Evolutionary conservation across 441 rosid species (phyloP), one percentile per base, ranked within the genome.

Genomic region (California macrophylla): DNA sequence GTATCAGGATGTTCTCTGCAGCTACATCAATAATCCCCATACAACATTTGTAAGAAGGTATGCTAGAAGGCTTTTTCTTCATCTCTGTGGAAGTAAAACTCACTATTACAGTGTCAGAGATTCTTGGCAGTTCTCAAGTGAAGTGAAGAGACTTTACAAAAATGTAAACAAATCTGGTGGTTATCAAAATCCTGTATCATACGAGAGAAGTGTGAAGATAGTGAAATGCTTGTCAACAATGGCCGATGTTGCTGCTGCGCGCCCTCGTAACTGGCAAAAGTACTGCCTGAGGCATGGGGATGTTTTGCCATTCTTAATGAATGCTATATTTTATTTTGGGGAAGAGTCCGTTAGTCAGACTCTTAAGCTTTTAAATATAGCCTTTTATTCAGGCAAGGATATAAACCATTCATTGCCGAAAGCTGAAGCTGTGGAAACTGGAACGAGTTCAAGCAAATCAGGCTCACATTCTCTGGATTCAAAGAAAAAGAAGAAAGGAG

Each of bases 201-300:
- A 93, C 74, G 97, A 96, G 78, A 87, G 93, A 86, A 89, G 99
- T 85, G 97, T 91, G 71, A 93, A 96, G 86, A 87, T 93, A 78
- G 93, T 93, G 50, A 96, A 87, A 81, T 92, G 96, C 82, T 87
- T 96, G 74, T 87, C 96, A 70, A 85, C 93, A 50, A 96, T 91
- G 87, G 97, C 89, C 73, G 98, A 96, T 83, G 98, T 91, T 69
- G 98, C 98, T 67, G 82, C 84, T 66, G 85, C 96, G n/a, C 85
- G 99, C 74, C 99, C 99, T 69, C 92, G 96, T 47, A 96, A 96
- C 81, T 96, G 99, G 98, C 99, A 96, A 82, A 93, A 93, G 83
- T 93, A 91, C 73, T 93, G 99, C 81, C 83, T 89, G 83, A 93
- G 84, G 81, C 97, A 90, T 81, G 89, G 79, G 65, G 97, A 96